A percentile compares a stretch with the other conserved stretches of the same genome.
phyloP scores from a whole-genome alignment of 345 rosid species.

The Brassica cretica region DNA sequence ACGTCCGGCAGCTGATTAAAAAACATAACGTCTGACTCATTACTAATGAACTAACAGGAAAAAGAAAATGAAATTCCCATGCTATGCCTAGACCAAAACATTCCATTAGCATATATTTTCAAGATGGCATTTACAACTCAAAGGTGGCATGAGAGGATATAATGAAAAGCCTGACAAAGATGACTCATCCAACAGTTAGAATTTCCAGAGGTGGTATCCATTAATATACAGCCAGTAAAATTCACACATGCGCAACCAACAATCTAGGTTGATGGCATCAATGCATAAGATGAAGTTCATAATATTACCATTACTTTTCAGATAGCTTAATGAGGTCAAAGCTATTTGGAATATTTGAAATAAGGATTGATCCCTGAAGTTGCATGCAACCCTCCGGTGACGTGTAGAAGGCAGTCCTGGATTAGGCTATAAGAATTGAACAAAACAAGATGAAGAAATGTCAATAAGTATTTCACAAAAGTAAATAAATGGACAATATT shows the following conservation, averaged over 20 bases:
- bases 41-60: conserved; percentile 3
- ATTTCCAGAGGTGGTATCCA: conserved; percentile 10
- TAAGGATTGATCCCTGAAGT: conserved; percentile 92
- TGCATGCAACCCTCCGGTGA: conserved; percentile 90
- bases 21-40: conserved; percentile 31
- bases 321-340: conserved; percentile 76
- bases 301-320: conserved; percentile 84
- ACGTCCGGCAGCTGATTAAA: conserved; percentile 58
- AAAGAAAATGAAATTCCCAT: conserved; percentile 1
- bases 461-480: conserved; percentile 28
- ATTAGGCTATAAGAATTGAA: conserved; percentile 57
- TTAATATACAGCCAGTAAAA: conserved; percentile 6
- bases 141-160: conserved; percentile 3
- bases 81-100: conserved; percentile 18
- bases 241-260: background rate
- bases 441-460: conserved; percentile 34
- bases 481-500: background rate
- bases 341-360: conserved; percentile 92
- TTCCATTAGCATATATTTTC: conserved; percentile 11
- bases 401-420: conserved; percentile 76
- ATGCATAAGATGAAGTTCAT: conserved; percentile 20
- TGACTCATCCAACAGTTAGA: conserved; percentile 3
- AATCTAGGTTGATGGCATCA: conserved; percentile 5
- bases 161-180: conserved; percentile 17
- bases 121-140: conserved; percentile 13